A percentile compares a stretch with the other conserved stretches of the same genome.
Evolutionary conservation across 768 basidiomycete genomes (phyloP).

Genomic region (Boletus reticulatus): DNA sequence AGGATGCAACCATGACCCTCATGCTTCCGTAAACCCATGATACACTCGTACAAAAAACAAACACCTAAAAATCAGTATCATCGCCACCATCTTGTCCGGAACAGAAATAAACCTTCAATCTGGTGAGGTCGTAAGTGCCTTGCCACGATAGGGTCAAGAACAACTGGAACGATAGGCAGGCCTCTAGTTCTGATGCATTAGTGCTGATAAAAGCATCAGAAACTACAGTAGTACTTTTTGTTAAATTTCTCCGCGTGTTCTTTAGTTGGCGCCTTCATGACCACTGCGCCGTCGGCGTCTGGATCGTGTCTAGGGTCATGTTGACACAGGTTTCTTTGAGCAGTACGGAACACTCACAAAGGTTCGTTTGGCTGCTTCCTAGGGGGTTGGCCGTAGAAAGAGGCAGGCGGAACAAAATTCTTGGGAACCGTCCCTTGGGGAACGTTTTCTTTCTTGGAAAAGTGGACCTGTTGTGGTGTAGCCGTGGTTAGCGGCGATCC

Average conservation of each 20-base stretch:
- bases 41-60: conserved; percentile 91
- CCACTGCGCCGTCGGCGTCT: conserved; percentile 67
- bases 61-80: conserved; percentile 46
- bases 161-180: conserved; percentile 70
- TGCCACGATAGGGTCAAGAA: conserved; percentile 84
- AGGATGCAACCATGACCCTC: conserved; percentile 94
- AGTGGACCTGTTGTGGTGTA: not conserved
- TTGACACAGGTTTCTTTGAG: not conserved
- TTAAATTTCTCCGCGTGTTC: conserved; percentile 67
- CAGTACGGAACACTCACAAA: conserved; percentile 11
- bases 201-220: conserved; percentile 2
- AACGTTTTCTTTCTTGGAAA: conserved; percentile 23
- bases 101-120: conserved; percentile 59
- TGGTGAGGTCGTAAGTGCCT: conserved; percentile 85
- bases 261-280: conserved; percentile 78
- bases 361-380: conserved; percentile 28
- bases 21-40: conserved; percentile 90
- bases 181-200: conserved; percentile 41
- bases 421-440: conserved; percentile 12
- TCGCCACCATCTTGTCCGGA: not conserved
- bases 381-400: conserved; percentile 55
- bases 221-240: conserved; percentile 49
- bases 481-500: conserved; percentile 13
- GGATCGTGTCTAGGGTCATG: conserved; percentile 66
- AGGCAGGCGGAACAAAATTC: conserved; percentile 50